Base-by-base conservation (phyloP, 768 basidiomycete species). In the Suillus alpinus region DNA sequence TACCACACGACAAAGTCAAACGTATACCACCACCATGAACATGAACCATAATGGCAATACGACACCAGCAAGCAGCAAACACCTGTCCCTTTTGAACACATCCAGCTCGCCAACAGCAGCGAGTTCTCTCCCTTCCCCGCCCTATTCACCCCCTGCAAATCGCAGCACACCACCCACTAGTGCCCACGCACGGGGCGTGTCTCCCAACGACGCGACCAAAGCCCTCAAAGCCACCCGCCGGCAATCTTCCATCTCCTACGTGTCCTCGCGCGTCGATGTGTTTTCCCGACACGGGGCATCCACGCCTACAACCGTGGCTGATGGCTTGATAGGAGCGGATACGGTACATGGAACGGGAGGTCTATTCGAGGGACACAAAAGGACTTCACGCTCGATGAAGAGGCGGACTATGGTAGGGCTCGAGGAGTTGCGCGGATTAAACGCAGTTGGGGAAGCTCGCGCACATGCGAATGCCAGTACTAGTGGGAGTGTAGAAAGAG, bases 211-310 rank as follows among this genome's bases (percentile, higher is more conserved):
- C 23, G 37, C 37, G 39, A 37, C 14, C 4, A 55, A 39, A 18
- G 53, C 37, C 16, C 53, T 39, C 20, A 55, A 55, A 40, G 50
- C 53, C 32, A 63, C 67, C 36, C 65, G 69, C n/a, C 62, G 71
- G 57, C 71, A 69, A 52, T 66, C 71, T 0, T 73, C 71, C 0
- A 73, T 73, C 52, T 32, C 68, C 10, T 73, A 73, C 44, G 3
- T 59, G n/a, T 55, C 49, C 23, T 59, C 58, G 2, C 34, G 58
- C 7, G 47, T 55, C 51, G 58, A 55, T 37, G 51, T 59, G 3
- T 59, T 32, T 12, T 56, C 58, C 10, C 23, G 58, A 39, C 49
- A 55, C 8, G 29, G 34, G 34, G 7, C n/a, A 29, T 34, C 49
- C 14, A 51, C 49, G 5, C 10, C 49, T 18, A 6, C n/a, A 20